Evolutionary conservation across 192 early-diverging fungal species (phyloP).

Genomic region (Backusella circina): DNA sequence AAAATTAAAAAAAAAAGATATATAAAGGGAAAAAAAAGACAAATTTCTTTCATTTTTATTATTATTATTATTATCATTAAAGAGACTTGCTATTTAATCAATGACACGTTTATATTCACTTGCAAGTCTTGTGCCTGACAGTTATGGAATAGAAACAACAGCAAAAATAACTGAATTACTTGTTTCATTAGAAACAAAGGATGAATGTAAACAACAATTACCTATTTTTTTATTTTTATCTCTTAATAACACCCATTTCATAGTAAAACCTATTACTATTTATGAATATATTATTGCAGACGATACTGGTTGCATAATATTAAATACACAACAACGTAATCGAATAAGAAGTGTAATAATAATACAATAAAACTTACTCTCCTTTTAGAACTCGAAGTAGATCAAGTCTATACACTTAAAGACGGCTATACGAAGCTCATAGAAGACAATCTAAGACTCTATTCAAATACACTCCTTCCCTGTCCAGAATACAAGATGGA

Average conservation of each 20-base stretch:
- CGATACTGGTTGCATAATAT: conserved; percentile 15
- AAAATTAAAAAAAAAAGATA: neutral
- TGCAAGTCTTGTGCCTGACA: conserved; percentile 4
- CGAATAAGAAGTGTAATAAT: neutral
- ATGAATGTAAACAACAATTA: neutral
- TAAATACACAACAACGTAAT: conserved; percentile 8
- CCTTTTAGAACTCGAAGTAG: conserved; percentile 4
- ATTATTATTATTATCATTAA: neutral
- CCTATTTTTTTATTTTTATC: neutral
- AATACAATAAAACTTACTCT: neutral
- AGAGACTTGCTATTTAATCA: neutral
- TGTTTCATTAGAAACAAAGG: neutral
- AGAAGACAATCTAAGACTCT: conserved; percentile 5
- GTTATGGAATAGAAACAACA: conserved; percentile 1
- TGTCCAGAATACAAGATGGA: neutral
- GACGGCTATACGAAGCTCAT: conserved; percentile 15
- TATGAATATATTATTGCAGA: conserved; percentile 25
- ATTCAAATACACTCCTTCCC: neutral
- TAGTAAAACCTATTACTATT: neutral
- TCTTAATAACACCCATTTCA: neutral
- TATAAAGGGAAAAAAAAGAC: neutral
- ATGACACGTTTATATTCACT: neutral
- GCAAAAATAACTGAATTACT: conserved; percentile 12
- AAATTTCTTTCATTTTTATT: neutral
- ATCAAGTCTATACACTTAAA: neutral